Percentiles rank a stretch among this genome's conserved stretches.
phyloP scores from a whole-genome alignment of 768 basidiomycete genomes.

The Lentinula edodes region DNA sequence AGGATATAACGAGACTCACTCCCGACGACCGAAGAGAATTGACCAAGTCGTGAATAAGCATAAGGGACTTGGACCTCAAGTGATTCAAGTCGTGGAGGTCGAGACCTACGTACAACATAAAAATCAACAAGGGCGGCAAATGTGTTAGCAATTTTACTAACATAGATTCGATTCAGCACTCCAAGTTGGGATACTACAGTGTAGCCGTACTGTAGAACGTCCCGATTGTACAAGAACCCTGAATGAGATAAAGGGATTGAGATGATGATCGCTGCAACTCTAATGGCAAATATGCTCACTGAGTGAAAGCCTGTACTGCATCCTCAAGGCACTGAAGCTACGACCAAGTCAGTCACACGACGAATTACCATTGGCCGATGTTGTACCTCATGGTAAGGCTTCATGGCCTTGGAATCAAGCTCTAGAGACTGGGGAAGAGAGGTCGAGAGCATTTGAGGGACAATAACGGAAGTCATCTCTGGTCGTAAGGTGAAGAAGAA shows the following conservation, averaged over 20 bases:
- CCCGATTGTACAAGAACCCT: constrained; percentile 48
- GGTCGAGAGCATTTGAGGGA: background rate
- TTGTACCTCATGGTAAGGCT: constrained; percentile 28
- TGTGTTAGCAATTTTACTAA: constrained; percentile 23
- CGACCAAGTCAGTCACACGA: constrained; percentile 6
- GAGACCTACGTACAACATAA: constrained; percentile 34
- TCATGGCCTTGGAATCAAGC: constrained; percentile 14
- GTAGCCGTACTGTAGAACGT: constrained; percentile 43
- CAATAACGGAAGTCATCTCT: background rate
- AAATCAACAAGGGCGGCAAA: background rate
- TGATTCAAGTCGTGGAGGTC: constrained; percentile 69
- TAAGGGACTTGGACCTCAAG: constrained; percentile 52
- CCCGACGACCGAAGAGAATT: constrained; percentile 55
- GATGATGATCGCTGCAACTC: background rate
- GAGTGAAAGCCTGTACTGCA: constrained; percentile 57
- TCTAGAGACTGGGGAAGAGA: background rate
- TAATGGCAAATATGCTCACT: constrained; percentile 32
- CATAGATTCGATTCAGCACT: constrained; percentile 52
- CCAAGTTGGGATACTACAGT: constrained; percentile 69
- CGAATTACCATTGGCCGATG: background rate
- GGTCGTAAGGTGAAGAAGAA: background rate
- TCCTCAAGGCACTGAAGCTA: constrained; percentile 50
- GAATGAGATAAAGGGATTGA: background rate
- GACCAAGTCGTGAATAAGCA: constrained; percentile 60
- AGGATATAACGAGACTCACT: constrained; percentile 29